These are phyloP conservation scores for Debaryomyces udenii DNA, from an alignment of 1,139 yeast genomes.

Conservation along the genomic window DNA sequence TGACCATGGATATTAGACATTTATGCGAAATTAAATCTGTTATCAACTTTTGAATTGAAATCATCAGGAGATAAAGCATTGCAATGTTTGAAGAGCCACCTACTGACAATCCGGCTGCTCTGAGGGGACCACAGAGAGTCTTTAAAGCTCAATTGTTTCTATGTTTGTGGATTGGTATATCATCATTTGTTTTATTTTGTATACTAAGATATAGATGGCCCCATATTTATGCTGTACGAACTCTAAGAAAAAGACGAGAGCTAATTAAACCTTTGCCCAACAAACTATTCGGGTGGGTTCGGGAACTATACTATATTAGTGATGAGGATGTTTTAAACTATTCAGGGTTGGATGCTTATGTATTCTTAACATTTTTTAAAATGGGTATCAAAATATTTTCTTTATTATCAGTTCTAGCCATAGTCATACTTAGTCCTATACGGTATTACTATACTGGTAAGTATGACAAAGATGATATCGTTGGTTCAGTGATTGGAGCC, in stretches of 20 bases:
- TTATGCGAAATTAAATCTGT: too few relatives aligned
- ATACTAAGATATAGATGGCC: conserved; percentile 51
- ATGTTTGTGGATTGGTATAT: conserved; percentile 41
- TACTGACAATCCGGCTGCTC: conserved; percentile 16
- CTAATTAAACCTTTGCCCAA: conserved; percentile 39
- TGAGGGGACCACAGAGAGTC: conserved; percentile 48
- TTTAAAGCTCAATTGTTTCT: conserved; percentile 47
- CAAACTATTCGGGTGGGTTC: conserved; percentile 45
- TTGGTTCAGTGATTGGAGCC: conserved; percentile 16
- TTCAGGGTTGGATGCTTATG: conserved; percentile 51
- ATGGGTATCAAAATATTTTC: conserved; percentile 48
- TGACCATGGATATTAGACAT: too few relatives aligned
- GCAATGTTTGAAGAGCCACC: conserved; percentile 12
- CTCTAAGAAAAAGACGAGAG: conserved; percentile 36
- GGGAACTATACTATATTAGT: conserved; percentile 35
- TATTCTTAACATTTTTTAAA: conserved; percentile 46
- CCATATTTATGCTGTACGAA: conserved; percentile 53
- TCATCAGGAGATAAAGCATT: neutral
- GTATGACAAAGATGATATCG: conserved; percentile 44
- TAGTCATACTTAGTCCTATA: conserved; percentile 45
- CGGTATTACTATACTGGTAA: conserved; percentile 49
- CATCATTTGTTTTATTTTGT: conserved; percentile 43
- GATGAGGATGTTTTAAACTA: conserved; percentile 47
- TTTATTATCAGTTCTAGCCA: conserved; percentile 39
- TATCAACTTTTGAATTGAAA: neutral